Percentiles rank a stretch among this genome's conserved stretches.
Evolutionary conservation across 306 rosid genomes (phyloP).

Genomic region (Vigna angularis): DNA sequence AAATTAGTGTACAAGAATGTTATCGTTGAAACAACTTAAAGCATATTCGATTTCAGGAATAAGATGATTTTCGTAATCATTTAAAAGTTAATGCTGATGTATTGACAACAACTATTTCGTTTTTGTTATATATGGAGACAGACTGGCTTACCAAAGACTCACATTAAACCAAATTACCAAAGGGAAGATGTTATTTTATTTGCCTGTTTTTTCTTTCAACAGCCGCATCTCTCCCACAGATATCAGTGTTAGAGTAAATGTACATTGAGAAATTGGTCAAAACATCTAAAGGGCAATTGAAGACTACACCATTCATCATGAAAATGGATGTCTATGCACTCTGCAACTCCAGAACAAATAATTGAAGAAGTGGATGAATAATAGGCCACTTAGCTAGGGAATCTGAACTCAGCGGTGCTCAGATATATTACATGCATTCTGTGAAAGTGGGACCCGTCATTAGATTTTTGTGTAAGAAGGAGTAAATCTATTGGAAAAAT

Average conservation of each 20-base stretch:
- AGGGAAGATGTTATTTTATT: conserved; percentile 12
- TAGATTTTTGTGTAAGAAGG: conserved; percentile 18
- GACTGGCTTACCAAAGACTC: no score
- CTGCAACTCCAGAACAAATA: conserved; percentile 38
- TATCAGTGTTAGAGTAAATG: neutral
- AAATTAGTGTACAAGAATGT: conserved; percentile 27
- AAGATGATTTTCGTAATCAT: neutral
- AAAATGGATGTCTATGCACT: conserved; percentile 6
- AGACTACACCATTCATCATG: conserved; percentile 13
- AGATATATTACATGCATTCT: conserved; percentile 48
- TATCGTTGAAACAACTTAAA: neutral
- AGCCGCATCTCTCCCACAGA: neutral
- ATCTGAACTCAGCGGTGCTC: conserved; percentile 43
- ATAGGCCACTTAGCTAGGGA: conserved; percentile 27
- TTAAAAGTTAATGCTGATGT: neutral
- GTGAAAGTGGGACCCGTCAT: conserved; percentile 36
- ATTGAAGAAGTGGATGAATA: conserved; percentile 34
- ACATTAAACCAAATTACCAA: conserved; percentile 12
- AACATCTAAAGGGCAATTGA: conserved; percentile 23
- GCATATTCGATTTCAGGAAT: neutral
- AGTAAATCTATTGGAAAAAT: conserved; percentile 22
- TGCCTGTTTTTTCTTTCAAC: neutral
- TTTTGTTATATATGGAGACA: neutral
- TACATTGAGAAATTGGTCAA: conserved; percentile 12
- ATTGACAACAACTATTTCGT: neutral